Base-by-base conservation (phyloP, 2,329 filamentous ascomycete species). In the Fusarium sp. region DNA sequence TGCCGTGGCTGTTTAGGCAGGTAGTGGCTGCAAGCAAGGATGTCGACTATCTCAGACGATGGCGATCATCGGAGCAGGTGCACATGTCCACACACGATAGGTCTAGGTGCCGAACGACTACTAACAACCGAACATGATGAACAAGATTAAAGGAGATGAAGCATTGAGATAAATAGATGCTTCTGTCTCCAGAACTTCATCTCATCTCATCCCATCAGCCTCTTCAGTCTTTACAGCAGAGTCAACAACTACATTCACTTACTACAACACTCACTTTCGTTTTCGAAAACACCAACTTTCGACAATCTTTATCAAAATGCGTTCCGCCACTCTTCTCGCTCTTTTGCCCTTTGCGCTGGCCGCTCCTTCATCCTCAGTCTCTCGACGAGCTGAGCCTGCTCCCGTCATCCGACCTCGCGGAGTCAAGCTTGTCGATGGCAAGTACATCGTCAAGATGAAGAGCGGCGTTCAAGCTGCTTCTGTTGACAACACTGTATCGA, bases 361-460 rank as follows among this genome's bases (percentile, higher is more conserved):
- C 57, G 76, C 75, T 45, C 78, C 79, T 10, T 55, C 50, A 25
- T 34, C 50, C 50, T 53, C 50, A 22, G 50, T 53, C 32, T 53
- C 75, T 43, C 76, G 74, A 63, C 80, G 79, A 34, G 67, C 75
- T 49, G 70, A 76, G 38, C 79, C 78, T 24, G 80, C 80, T 24
- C 80, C 80, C 38, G 54, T 81, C 27, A 57, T 81, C 43, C 71
- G 76, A 22, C 77, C 79, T 46, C 77, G 78, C 14, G 76, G 72
- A 32, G 75, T 69, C 45, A 62, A 76, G 64, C 62, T 77, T 55
- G 64, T 81, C 38, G 76, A 78, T 50, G 78, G 77, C 73, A 81
- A 78, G 69, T 82, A 78, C 75, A 82, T 82, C 32, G 74, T 82
- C 71, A 79, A 77, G 70, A 77, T 82, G 72, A 79, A 77, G 73